Evolutionary conservation across 129 eudicot species (phyloP).

Genomic region (Tanacetum coccineum): DNA sequence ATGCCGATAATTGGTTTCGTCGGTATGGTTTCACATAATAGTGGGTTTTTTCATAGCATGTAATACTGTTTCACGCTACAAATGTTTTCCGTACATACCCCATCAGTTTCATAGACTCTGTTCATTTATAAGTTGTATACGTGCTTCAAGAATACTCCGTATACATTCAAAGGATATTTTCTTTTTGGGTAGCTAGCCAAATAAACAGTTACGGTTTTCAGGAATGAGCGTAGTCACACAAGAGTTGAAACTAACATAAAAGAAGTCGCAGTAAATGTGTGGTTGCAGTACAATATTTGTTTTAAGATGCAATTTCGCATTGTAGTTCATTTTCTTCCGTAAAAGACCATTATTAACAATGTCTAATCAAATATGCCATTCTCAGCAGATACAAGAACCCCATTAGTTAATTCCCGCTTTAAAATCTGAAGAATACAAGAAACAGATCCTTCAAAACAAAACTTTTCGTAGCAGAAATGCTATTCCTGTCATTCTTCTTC

Average conservation of each 20-base stretch:
- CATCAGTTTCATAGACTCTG: not conserved
- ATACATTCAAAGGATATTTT: too few species aligned
- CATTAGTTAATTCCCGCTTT: not conserved
- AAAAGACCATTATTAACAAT: constrained; percentile 7
- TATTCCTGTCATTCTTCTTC: constrained; percentile 45
- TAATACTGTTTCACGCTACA: too few species aligned
- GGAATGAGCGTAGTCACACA: too few species aligned
- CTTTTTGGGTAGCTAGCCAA: not conserved
- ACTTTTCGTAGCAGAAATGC: not conserved
- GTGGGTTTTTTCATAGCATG: too few species aligned
- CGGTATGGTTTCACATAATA: too few species aligned
- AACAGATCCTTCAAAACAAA: not conserved
- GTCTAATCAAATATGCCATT: constrained; percentile 5
- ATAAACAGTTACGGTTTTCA: not conserved
- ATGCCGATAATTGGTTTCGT: too few species aligned
- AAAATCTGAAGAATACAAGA: not conserved
- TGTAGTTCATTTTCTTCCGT: not conserved
- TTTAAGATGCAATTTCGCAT: constrained; percentile 8
- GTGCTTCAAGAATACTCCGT: too few species aligned
- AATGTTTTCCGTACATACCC: too few species aligned
- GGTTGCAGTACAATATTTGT: not conserved
- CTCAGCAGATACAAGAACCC: constrained; percentile 3
- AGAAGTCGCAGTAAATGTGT: not conserved
- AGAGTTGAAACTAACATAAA: too few species aligned
- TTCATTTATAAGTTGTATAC: too few species aligned